Evolutionary conservation across 78 protist genomes (phyloP), one percentile per base, ranked within the genome.

Genomic region (Monocercomonoides exilis): DNA sequence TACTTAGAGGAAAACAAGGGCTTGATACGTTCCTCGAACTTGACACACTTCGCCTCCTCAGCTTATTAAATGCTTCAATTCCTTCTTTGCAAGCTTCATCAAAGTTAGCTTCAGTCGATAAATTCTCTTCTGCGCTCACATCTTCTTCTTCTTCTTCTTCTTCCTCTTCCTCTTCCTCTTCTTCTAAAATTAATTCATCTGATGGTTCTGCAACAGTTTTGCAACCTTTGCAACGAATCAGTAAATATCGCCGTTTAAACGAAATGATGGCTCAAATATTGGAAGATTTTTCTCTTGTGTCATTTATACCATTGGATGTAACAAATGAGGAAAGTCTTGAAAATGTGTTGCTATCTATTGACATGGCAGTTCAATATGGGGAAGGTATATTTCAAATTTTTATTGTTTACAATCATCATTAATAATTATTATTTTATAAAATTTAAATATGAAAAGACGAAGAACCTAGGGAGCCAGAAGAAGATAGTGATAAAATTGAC

Each of bases 11-110:
- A 1, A 29, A 42, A 32, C 2, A 0, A 35, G 38, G 0, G 0
- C 42, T 84, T 33, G 86, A 88, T 3, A 11, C n/a, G 5, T 88
- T 63, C 21, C 42, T 82, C 32, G 88, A 86, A 3, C 36, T 79
- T 33, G 82, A 79, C 11, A 79, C 36, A 29, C 4, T 41, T 4
- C 6, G 43, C 82, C 82, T 79, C 43, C n/a, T 79, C 43, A 41
- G 42, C 82, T 21, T 54, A 11, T 21, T 54, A 11, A 21, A 54
- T n/a, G n/a, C n/a, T n/a, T n/a, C n/a, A n/a, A n/a, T n/a, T n/a
- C n/a, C n/a, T n/a, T n/a, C n/a, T n/a, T n/a, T n/a, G n/a, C n/a
- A n/a, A n/a, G n/a, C n/a, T n/a, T n/a, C n/a, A n/a, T n/a, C n/a
- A n/a, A n/a, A n/a, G n/a, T n/a, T n/a, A n/a, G n/a, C n/a, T n/a